phyloP scores from a whole-genome alignment of 192 early-diverging fungal genomes.

The Geranomyces michiganensis region DNA sequence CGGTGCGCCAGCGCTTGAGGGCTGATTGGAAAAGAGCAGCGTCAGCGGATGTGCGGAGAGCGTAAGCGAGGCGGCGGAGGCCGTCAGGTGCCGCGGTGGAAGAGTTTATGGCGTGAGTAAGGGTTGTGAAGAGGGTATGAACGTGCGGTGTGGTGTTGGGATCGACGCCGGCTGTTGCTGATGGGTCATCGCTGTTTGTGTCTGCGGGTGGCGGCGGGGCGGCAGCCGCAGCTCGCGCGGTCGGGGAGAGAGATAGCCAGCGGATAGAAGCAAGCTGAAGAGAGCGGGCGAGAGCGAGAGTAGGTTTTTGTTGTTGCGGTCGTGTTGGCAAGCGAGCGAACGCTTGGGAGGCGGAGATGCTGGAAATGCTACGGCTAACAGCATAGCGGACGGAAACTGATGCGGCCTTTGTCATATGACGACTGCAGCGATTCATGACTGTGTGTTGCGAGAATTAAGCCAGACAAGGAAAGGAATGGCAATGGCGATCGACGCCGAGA shows the following conservation, averaged over 20 bases:
- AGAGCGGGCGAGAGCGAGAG: too few relatives aligned
- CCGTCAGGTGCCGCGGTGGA: background rate
- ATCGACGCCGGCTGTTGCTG: background rate
- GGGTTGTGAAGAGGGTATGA: slow-evolving; percentile 4
- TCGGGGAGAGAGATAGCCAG: background rate
- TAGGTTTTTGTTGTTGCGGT: too few relatives aligned
- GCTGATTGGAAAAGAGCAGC: slow-evolving; percentile 21
- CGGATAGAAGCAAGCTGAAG: too few relatives aligned
- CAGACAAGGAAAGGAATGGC: too few relatives aligned
- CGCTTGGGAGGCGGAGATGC: too few relatives aligned
- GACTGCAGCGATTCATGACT: too few relatives aligned
- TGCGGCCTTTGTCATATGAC: too few relatives aligned
- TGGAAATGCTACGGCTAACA: too few relatives aligned
- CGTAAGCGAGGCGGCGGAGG: slow-evolving; percentile 24
- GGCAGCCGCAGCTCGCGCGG: background rate
- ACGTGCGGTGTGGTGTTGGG: background rate
- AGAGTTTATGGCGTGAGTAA: slow-evolving; percentile 6
- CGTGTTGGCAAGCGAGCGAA: too few relatives aligned
- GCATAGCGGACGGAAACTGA: too few relatives aligned
- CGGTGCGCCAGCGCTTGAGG: slow-evolving; percentile 19
- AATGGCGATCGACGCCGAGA: too few relatives aligned
- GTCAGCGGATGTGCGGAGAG: slow-evolving; percentile 19
- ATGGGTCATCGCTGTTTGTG: background rate
- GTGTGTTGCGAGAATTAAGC: too few relatives aligned
- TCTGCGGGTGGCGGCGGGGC: background rate